Percentiles rank a stretch among this genome's conserved stretches.
Evolutionary conservation across 2,329 filamentous ascomycete species (phyloP).

Genomic region (Aureobasidium subglaciale): DNA sequence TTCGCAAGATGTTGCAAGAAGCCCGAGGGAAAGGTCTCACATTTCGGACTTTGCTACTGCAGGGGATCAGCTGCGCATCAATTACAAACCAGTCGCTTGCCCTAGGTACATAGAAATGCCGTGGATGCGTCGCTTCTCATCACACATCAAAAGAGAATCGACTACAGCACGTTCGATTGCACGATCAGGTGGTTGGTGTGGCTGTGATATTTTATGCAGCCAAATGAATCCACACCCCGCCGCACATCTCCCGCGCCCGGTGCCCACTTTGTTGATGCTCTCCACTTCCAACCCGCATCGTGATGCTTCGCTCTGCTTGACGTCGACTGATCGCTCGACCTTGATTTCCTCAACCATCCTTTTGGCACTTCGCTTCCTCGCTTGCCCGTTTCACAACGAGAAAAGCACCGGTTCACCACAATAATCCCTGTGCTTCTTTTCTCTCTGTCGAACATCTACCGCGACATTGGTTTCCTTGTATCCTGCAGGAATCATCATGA

Average conservation of each 20-base stretch:
- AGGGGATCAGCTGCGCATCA: background rate
- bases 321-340: constrained; percentile 5
- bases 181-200: constrained; percentile 12
- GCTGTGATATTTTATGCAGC: constrained; percentile 11
- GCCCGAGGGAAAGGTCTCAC: constrained; percentile 1
- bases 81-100: background rate
- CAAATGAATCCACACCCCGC: background rate
- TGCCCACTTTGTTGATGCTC: background rate
- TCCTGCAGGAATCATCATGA: constrained; percentile 1
- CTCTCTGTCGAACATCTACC: background rate
- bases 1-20: constrained; percentile 4
- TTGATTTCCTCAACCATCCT: background rate
- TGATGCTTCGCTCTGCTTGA: constrained; percentile 8
- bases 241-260: constrained; percentile 3
- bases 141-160: constrained; percentile 2
- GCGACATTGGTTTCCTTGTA: background rate
- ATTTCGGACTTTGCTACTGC: constrained; percentile 5
- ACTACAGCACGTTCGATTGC: background rate
- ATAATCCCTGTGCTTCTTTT: background rate
- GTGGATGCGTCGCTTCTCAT: constrained; percentile 4
- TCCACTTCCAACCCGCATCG: constrained; percentile 6
- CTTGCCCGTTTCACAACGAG: background rate
- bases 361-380: background rate
- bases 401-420: background rate
- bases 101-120: constrained; percentile 2